These are phyloP conservation scores for Solanum dulcamara DNA, from an alignment of 257 asterid species.

Conservation along the genomic window DNA sequence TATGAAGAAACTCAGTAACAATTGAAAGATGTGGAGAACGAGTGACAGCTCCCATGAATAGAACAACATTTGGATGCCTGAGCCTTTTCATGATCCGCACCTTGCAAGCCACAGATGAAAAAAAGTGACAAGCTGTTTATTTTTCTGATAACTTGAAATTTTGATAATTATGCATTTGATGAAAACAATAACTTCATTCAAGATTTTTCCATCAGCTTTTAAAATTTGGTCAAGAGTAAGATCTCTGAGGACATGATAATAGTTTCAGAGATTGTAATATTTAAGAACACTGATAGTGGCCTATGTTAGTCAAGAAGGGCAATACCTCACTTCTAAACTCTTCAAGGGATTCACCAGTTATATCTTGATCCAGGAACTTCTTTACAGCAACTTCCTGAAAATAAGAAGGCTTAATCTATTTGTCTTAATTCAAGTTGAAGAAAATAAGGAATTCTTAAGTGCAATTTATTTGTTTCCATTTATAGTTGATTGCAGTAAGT, in stretches of 20 bases:
- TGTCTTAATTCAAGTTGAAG: neutral
- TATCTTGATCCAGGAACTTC: conserved; percentile 82
- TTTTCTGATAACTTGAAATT: neutral
- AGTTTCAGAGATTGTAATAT: neutral
- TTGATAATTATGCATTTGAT: neutral
- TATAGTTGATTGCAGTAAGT: neutral
- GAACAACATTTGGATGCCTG: conserved; percentile 92
- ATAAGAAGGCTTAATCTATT: conserved; percentile 9
- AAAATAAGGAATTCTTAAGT: neutral
- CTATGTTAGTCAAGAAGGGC: neutral
- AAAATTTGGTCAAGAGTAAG: neutral
- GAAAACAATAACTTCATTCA: neutral
- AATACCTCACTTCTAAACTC: conserved; percentile 95
- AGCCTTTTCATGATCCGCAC: conserved; percentile 76
- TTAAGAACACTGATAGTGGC: neutral
- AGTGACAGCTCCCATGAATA: conserved; percentile 96
- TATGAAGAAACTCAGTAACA: conserved; percentile 87
- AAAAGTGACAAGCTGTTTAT: neutral
- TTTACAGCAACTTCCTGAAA: conserved; percentile 95
- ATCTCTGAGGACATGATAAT: neutral
- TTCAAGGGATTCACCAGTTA: conserved; percentile 87
- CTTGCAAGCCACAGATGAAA: conserved; percentile 29
- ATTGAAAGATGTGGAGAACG: conserved; percentile 96
- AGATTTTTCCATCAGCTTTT: neutral
- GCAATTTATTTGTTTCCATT: neutral